phyloP scores from a whole-genome alignment of 352 stramenopile genomes.

The Phytopythium kandeliae region DNA sequence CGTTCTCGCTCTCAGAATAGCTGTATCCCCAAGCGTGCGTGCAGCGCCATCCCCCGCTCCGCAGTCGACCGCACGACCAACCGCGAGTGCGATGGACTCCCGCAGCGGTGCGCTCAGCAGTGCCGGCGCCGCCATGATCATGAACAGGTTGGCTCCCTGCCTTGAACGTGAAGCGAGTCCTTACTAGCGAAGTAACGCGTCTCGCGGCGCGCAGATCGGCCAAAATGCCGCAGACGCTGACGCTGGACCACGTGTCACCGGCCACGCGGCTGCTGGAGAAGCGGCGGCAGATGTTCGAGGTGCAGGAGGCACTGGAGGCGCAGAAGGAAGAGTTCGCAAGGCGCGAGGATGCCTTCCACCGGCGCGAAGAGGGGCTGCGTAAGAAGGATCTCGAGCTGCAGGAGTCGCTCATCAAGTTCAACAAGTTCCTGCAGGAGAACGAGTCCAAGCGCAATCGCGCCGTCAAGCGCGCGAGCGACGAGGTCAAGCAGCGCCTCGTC shows the following conservation, averaged over 20 bases:
- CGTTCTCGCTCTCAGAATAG: too few species aligned
- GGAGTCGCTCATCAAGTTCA: conserved; percentile 96
- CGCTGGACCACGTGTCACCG: conserved; percentile 90
- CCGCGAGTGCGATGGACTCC: conserved; percentile 37
- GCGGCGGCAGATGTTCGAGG: conserved; percentile 93
- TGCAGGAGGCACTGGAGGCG: conserved; percentile 90
- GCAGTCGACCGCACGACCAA: not conserved
- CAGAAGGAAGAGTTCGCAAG: conserved; percentile 93
- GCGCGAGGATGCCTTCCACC: conserved; percentile 88
- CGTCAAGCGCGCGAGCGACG: conserved; percentile 88
- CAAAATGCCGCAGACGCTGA: conserved; percentile 85
- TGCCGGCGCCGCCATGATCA: conserved; percentile 62
- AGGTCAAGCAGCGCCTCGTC: conserved; percentile 86
- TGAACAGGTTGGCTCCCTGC: conserved; percentile 26
- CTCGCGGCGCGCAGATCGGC: conserved; percentile 9
- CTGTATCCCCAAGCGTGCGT: too few species aligned
- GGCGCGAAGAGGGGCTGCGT: conserved; percentile 89
- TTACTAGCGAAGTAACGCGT: not conserved
- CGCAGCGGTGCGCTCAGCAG: conserved; percentile 47
- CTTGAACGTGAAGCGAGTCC: too few species aligned
- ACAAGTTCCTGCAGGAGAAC: conserved; percentile 94
- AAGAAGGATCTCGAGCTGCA: conserved; percentile 94
- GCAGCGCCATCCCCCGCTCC: too few species aligned
- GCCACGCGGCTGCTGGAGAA: conserved; percentile 93
- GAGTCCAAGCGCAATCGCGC: conserved; percentile 92